Base-by-base conservation (phyloP, 768 basidiomycete species). In the Serpula lacrymans region DNA sequence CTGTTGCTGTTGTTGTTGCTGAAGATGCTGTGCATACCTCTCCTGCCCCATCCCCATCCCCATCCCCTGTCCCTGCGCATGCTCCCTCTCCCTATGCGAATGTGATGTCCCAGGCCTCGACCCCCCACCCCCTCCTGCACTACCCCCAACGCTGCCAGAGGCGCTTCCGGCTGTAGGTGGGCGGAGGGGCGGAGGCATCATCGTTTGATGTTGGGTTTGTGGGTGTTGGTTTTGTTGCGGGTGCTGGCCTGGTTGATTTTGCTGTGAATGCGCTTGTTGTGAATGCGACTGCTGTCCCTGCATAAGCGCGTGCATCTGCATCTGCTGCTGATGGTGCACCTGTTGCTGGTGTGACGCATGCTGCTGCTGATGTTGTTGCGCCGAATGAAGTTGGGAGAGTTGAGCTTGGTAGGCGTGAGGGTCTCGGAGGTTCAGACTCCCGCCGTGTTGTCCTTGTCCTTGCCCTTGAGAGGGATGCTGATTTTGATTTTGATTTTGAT, bases 111-210 rank as follows among this genome's bases (percentile, higher is more conserved):
- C n/a, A n/a, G 11, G 17, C 34, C 12, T 12, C 34, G 11, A 10
- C 11, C 34, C 12, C 18, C n/a, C n/a, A n/a, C n/a, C n/a, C n/a
- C n/a, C n/a, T n/a, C n/a, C n/a, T n/a, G n/a, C n/a, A n/a, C n/a
- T n/a, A n/a, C n/a, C n/a, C n/a, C n/a, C n/a, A n/a, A n/a, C n/a
- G n/a, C n/a, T n/a, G n/a, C n/a, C n/a, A n/a, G n/a, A n/a, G n/a
- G n/a, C 51, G 3, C 54, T 46, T 6, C 59, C 48, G 32, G 58
- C 61, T 8, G 54, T 47, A 4, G 58, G 58, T 34, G 59, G 56
- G 2, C 59, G 56, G 28, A 7, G 34, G 10, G 47, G 51, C 1
- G 56, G 59, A 21, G 42, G 59, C 53, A 55, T 55, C 26, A 51
- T 35, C n/a, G 20, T 33, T 13, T 42, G 47, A 57, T 54, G 38